phyloP scores from a whole-genome alignment of 305 asterid species.

The Fraxinus angustifolia region DNA sequence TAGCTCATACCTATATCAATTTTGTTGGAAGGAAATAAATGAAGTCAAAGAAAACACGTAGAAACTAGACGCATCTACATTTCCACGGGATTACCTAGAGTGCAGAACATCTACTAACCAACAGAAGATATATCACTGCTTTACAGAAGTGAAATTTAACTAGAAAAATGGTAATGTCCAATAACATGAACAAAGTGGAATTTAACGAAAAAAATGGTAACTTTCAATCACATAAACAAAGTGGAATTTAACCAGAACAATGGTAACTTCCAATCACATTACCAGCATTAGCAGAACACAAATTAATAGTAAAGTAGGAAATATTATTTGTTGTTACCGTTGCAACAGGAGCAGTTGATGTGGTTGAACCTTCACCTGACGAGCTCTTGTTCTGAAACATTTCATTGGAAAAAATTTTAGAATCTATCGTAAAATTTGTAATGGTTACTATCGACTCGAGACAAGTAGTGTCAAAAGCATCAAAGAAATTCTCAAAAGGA shows the following conservation, averaged over 20 bases:
- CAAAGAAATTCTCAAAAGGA: background rate
- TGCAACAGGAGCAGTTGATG: slow-evolving; percentile 45
- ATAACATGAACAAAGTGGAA: background rate
- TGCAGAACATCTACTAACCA: background rate
- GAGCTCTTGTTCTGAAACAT: slow-evolving; percentile 45
- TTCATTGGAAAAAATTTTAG: slow-evolving; percentile 12
- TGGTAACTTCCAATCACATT: background rate
- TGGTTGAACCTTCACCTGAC: slow-evolving; percentile 56
- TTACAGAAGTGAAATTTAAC: background rate
- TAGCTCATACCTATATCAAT: background rate
- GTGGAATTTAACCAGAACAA: background rate
- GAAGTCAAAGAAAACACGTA: background rate
- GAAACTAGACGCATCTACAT: background rate
- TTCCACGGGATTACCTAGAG: background rate
- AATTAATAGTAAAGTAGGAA: background rate
- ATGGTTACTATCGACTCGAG: background rate
- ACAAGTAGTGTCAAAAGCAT: background rate
- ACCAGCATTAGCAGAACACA: background rate
- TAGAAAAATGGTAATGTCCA: background rate
- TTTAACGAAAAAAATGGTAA: background rate
- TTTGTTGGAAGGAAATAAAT: background rate
- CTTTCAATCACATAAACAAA: background rate
- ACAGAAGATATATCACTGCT: background rate
- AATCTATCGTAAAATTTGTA: slow-evolving; percentile 6
- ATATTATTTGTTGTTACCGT: slow-evolving; percentile 34